Evolutionary conservation across 129 eudicot genomes (phyloP).

Genomic region (Daucus carota): DNA sequence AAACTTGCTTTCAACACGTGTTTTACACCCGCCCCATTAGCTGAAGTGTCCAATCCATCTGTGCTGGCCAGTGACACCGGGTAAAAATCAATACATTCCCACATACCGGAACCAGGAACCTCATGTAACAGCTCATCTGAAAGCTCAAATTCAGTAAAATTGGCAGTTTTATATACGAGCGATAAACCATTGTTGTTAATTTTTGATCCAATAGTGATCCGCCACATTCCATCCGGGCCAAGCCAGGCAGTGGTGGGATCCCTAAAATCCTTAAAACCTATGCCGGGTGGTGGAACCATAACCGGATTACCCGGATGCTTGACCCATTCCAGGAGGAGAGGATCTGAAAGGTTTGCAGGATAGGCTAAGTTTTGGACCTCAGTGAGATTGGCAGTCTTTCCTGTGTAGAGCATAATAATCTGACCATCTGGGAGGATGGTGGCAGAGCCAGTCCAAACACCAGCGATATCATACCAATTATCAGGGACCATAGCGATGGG

Average conservation of each 20-base stretch:
- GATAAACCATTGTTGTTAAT: constrained; percentile 56
- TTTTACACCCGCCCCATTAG: constrained; percentile 56
- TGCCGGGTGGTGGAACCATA: constrained; percentile 74
- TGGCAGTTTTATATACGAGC: constrained; percentile 53
- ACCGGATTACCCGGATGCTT: constrained; percentile 84
- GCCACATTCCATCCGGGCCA: constrained; percentile 63
- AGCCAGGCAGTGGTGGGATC: constrained; percentile 92
- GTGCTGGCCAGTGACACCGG: constrained; percentile 53
- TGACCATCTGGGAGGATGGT: constrained; percentile 70
- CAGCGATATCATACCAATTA: constrained; percentile 72
- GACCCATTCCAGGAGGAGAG: constrained; percentile 76
- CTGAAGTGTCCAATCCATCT: constrained; percentile 70
- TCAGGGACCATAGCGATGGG: constrained; percentile 79
- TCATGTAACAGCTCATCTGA: constrained; percentile 51
- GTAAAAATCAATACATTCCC: constrained; percentile 96
- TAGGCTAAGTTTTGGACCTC: constrained; percentile 72
- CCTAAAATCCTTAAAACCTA: constrained; percentile 55
- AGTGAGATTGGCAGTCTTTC: constrained; percentile 41
- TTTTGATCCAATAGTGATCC: constrained; percentile 60
- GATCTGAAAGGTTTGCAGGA: constrained; percentile 82
- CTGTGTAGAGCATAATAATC: constrained; percentile 75
- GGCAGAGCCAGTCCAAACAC: constrained; percentile 92
- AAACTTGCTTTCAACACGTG: constrained; percentile 70
- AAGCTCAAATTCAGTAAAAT: constrained; percentile 54
- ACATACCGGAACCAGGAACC: constrained; percentile 94